Percentiles rank a stretch among this genome's conserved stretches.
phyloP scores from a whole-genome alignment of 805 yeast genomes.

The Alloascoidea hylecoeti region DNA sequence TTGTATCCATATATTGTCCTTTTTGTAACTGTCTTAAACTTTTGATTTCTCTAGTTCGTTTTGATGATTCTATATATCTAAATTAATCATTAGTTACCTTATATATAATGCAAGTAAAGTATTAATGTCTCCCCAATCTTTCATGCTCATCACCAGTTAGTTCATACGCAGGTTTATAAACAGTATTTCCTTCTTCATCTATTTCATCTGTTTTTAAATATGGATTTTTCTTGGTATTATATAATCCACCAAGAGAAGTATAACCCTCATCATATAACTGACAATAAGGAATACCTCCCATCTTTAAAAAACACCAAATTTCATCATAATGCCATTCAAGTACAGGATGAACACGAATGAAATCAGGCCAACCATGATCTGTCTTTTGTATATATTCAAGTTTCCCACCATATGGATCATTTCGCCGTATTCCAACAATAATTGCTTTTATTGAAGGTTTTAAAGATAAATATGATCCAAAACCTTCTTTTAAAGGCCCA shows the following conservation, averaged over 20 bases:
- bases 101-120: background rate
- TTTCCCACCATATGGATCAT: constrained; percentile 70
- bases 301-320: constrained; percentile 71
- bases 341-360: constrained; percentile 76
- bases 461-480: constrained; percentile 38
- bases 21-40: too few relatives aligned
- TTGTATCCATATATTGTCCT: too few relatives aligned
- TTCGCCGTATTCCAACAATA: constrained; percentile 75
- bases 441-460: constrained; percentile 53
- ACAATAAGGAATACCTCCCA: constrained; percentile 54
- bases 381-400: constrained; percentile 56
- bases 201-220: constrained; percentile 18
- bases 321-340: constrained; percentile 77
- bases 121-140: constrained; percentile 26
- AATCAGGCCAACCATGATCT: constrained; percentile 86
- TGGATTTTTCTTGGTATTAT: constrained; percentile 64
- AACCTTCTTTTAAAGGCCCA: constrained; percentile 50
- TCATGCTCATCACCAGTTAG: constrained; percentile 52
- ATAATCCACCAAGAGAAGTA: constrained; percentile 77
- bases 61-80: too few relatives aligned
- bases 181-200: constrained; percentile 13
- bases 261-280: constrained; percentile 68
- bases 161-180: constrained; percentile 38
- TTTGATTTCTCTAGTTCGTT: too few relatives aligned
- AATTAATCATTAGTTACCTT: too few relatives aligned